A percentile compares a stretch with the other conserved stretches of the same genome.
Conservation (phyloP, 148 eudicot species). For the Dysphania ambrosioides region DNA sequence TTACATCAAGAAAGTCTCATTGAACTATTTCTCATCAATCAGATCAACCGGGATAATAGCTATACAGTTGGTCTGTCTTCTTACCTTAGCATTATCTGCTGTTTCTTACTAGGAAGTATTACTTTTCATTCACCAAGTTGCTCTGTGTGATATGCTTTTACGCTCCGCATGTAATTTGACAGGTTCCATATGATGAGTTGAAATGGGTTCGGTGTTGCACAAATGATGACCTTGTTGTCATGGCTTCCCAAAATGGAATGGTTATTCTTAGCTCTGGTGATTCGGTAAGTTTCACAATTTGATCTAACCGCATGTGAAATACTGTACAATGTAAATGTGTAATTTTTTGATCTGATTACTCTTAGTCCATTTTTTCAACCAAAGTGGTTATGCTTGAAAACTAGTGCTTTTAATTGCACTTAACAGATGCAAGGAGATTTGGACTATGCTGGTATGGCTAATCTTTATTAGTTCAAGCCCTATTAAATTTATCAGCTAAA, state of each 20-base stretch:
- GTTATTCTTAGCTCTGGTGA: constrained; percentile 73
- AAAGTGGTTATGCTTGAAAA: not conserved
- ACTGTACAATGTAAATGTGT: too few relatives aligned
- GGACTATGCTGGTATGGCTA: not conserved
- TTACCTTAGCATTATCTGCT: constrained; percentile 7
- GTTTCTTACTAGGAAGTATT: not conserved
- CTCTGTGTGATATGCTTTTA: constrained; percentile 13
- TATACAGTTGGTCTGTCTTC: constrained; percentile 79
- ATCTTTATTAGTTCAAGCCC: not conserved
- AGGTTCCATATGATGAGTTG: constrained; percentile 94
- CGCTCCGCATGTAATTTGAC: constrained; percentile 24
- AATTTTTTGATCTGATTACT: not conserved
- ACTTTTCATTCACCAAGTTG: not conserved
- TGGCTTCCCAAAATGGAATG: constrained; percentile 95
- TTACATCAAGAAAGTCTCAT: constrained; percentile 89
- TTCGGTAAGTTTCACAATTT: constrained; percentile 40
- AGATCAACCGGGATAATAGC: constrained; percentile 93
- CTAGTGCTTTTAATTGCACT: not conserved
- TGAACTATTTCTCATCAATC: constrained; percentile 82
- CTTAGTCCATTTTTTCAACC: not conserved
- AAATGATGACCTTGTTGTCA: constrained; percentile 84
- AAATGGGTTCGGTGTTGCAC: constrained; percentile 91
- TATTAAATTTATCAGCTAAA: not conserved
- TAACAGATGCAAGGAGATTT: not conserved
- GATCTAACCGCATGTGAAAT: not conserved